These are phyloP conservation scores for Malassezia sympodialis DNA, from an alignment of 1,284 basidiomycete species.

Conservation along the genomic window DNA sequence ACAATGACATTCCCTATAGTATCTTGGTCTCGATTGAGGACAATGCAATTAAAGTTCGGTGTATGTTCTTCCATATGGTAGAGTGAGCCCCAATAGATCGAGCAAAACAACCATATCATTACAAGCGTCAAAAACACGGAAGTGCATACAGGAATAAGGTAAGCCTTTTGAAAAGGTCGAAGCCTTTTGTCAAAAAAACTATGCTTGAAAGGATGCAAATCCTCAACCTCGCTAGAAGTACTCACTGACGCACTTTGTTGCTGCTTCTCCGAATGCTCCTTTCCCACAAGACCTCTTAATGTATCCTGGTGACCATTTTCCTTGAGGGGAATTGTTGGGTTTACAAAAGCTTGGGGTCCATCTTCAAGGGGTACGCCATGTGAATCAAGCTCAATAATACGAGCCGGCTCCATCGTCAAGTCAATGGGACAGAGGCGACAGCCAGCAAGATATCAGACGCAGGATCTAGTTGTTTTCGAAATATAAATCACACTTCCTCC, in stretches of 20 bases:
- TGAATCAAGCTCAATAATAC: not conserved
- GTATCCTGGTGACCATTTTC: not conserved
- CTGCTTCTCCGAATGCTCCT: not conserved
- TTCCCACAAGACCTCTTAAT: not conserved
- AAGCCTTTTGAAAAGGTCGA: not conserved
- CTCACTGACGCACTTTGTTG: not conserved
- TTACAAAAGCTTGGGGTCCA: not conserved
- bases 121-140: constrained; percentile 22
- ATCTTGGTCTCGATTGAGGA: constrained; percentile 35
- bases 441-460: no score
- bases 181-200: constrained; percentile 4
- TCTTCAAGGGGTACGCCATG: not conserved
- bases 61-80: constrained; percentile 26
- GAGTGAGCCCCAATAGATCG: constrained; percentile 41
- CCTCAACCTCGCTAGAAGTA: not conserved
- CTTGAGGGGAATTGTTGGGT: no score
- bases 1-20: constrained; percentile 24
- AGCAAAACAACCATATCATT: constrained; percentile 26
- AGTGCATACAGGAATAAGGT: constrained; percentile 13
- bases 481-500: no score
- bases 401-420: not conserved
- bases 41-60: constrained; percentile 25
- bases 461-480: no score
- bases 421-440: no score
- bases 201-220: constrained; percentile 2